These are phyloP conservation scores for Pyrus bretschneideri DNA, from an alignment of 306 rosid genomes.

Conservation along the genomic window DNA sequence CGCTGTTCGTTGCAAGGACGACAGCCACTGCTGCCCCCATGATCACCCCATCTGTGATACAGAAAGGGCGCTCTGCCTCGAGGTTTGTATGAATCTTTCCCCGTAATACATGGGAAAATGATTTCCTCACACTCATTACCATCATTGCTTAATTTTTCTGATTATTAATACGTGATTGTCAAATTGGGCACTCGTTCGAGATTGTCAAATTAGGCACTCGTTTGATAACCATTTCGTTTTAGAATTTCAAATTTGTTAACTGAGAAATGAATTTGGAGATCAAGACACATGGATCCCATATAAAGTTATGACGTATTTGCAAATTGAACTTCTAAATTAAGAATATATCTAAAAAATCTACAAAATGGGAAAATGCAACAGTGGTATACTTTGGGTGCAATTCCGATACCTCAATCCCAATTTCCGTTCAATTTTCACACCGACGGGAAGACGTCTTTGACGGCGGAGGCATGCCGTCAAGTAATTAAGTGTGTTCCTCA, in stretches of 20 bases:
- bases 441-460: conserved; percentile 87
- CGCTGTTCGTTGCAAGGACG: conserved; percentile 76
- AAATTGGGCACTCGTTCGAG: not conserved
- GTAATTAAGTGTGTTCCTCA: conserved; percentile 85
- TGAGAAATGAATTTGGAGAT: not conserved
- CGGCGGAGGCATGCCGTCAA: conserved; percentile 96
- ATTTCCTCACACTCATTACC: not conserved
- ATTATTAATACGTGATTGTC: no score
- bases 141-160: not conserved
- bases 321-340: not conserved
- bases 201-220: not conserved
- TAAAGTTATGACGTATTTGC: not conserved
- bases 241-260: no score
- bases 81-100: conserved; percentile 42
- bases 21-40: conserved; percentile 63
- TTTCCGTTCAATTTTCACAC: conserved; percentile 11
- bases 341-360: conserved; percentile 7
- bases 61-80: conserved; percentile 43
- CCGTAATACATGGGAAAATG: not conserved
- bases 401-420: not conserved
- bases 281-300: not conserved
- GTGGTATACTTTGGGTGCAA: no score
- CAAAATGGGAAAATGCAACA: not conserved
- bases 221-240: not conserved
- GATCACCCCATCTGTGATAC: conserved; percentile 71